phyloP scores from a whole-genome alignment of 306 rosid species.

The Vigna radiata region DNA sequence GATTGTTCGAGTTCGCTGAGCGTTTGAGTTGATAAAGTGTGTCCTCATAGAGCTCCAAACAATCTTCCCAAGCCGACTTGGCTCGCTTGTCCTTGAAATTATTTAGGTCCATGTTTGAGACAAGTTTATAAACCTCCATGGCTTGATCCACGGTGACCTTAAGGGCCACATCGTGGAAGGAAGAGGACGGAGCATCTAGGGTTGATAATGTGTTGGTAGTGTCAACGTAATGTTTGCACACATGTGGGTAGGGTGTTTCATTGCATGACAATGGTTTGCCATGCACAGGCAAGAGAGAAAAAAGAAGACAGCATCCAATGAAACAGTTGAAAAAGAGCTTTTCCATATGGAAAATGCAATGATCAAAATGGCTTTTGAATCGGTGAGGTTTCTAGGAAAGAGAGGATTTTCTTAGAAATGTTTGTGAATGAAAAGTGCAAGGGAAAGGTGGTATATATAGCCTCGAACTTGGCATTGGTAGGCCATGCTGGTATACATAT shows the following conservation, averaged over 20 bases:
- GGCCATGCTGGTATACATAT: conserved; percentile 31
- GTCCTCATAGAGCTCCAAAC: conserved; percentile 74
- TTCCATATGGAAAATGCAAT: conserved; percentile 44
- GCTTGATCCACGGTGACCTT: conserved; percentile 75
- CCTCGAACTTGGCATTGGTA: conserved; percentile 40
- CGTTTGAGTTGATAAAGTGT: conserved; percentile 68
- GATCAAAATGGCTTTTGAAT: background rate
- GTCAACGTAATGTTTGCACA: conserved; percentile 58
- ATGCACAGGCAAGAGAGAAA: conserved; percentile 46
- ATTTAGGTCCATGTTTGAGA: conserved; percentile 53
- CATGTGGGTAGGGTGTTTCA: conserved; percentile 77
- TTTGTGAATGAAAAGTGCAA: conserved; percentile 38
- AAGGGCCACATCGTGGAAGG: conserved; percentile 58
- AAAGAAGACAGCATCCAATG: conserved; percentile 43
- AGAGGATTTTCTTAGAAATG: conserved; percentile 26
- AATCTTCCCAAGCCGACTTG: conserved; percentile 73
- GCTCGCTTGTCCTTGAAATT: conserved; percentile 50
- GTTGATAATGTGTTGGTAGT: conserved; percentile 49
- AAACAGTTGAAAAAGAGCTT: conserved; percentile 46
- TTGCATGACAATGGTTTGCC: conserved; percentile 57
- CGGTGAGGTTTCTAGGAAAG: background rate
- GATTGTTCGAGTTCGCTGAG: conserved; percentile 48
- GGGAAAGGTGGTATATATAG: conserved; percentile 54
- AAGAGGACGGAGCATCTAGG: conserved; percentile 24
- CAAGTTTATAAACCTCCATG: conserved; percentile 57